Conservation (phyloP, 2,329 filamentous ascomycete species). For the Chrysoporthe deuterocubensis region DNA sequence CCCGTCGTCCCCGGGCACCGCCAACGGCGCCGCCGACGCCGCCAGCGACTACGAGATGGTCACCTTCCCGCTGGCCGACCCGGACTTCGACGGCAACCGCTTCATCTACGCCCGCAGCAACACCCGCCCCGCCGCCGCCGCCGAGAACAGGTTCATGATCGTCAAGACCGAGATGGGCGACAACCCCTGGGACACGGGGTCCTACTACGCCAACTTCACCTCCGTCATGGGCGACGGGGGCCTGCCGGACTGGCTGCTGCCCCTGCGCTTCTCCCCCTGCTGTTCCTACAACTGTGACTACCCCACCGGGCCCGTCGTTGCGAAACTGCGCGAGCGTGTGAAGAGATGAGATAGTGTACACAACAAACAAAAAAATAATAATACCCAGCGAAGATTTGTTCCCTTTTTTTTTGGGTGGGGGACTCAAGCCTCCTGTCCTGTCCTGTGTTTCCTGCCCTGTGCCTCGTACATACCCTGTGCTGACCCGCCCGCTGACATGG, state of each 20-base stretch:
- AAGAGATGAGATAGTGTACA: slow-evolving; percentile 18
- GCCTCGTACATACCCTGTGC: background rate
- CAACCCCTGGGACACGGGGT: slow-evolving; percentile 84
- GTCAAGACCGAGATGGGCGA: slow-evolving; percentile 73
- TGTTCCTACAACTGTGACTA: slow-evolving; percentile 25
- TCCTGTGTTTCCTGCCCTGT: background rate
- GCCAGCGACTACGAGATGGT: slow-evolving; percentile 52
- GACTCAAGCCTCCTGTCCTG: no score
- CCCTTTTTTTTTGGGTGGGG: no score
- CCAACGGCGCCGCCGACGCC: background rate
- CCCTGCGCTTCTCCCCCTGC: slow-evolving; percentile 75
- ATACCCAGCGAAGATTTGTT: no score
- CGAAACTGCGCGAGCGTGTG: slow-evolving; percentile 19
- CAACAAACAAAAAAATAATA: background rate
- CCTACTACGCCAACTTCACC: slow-evolving; percentile 70
- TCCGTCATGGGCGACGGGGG: slow-evolving; percentile 74
- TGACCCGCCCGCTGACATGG: background rate
- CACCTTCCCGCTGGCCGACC: slow-evolving; percentile 58
- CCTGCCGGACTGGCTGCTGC: slow-evolving; percentile 78
- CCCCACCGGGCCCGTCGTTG: slow-evolving; percentile 23
- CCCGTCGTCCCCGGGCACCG: slow-evolving; percentile 1
- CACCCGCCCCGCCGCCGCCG: slow-evolving; percentile 22
- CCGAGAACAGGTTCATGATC: slow-evolving; percentile 66
- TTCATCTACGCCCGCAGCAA: slow-evolving; percentile 32
- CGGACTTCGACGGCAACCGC: slow-evolving; percentile 28